phyloP scores from a whole-genome alignment of 2,329 filamentous ascomycete species.

The Claviceps pusilla region DNA sequence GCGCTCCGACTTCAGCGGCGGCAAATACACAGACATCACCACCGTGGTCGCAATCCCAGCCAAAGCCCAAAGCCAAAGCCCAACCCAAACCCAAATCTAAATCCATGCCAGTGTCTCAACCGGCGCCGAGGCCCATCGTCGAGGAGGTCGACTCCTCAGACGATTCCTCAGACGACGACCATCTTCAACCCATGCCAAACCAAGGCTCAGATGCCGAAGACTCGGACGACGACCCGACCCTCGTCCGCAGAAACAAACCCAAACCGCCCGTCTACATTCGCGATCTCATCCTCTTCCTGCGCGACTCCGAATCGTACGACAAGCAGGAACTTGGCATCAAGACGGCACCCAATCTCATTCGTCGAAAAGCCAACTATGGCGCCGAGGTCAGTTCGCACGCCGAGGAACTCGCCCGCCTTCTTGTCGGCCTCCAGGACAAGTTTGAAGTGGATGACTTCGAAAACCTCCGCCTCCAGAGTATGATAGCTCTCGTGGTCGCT shows the following conservation, averaged over 20 bases:
- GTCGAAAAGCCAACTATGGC: slow-evolving; percentile 77
- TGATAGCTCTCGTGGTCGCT: slow-evolving; percentile 68
- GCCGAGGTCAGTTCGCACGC: slow-evolving; percentile 75
- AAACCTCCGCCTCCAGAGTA: slow-evolving; percentile 58
- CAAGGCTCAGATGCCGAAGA: slow-evolving; percentile 86
- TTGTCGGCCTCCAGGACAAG: slow-evolving; percentile 73
- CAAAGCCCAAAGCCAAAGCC: neutral
- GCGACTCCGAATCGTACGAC: slow-evolving; percentile 72
- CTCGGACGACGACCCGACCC: slow-evolving; percentile 80
- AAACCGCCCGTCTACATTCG: slow-evolving; percentile 81
- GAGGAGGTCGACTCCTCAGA: slow-evolving; percentile 51
- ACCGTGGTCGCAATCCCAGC: too few relatives aligned
- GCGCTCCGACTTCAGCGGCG: neutral
- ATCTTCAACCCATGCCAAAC: slow-evolving; percentile 37
- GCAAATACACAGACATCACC: neutral
- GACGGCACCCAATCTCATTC: slow-evolving; percentile 65
- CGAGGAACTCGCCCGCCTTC: slow-evolving; percentile 59
- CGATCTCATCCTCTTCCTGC: slow-evolving; percentile 63
- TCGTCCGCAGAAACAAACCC: slow-evolving; percentile 69
- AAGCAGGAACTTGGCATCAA: slow-evolving; percentile 65
- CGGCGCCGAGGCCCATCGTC: slow-evolving; percentile 34
- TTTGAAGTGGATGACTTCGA: slow-evolving; percentile 69
- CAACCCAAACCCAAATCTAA: neutral
- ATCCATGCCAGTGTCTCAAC: slow-evolving; percentile 11
- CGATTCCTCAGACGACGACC: slow-evolving; percentile 45